Base-by-base conservation (phyloP, 176 grass and related monocot genomes). In the Elymus sibiricus region DNA sequence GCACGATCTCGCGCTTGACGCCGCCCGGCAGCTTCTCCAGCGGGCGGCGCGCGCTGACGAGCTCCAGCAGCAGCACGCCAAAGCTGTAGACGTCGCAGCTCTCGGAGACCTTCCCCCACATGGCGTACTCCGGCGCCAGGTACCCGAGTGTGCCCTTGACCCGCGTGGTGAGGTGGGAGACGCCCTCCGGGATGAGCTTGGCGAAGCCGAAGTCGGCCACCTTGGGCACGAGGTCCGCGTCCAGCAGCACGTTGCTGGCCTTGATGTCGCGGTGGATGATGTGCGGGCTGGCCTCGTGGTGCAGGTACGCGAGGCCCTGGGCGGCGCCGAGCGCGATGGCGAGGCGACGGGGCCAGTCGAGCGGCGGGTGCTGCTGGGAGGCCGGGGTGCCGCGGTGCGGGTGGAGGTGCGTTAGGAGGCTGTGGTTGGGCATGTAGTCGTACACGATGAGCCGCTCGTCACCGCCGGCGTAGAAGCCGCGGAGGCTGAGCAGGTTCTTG, bases 361-460 rank as follows among this genome's bases (percentile, higher is more conserved):
- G 91, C 13, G 79, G 87, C 0, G 39, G 73, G 2, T 82, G 84
- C 5, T 91, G 77, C 67, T 87, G 75, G 22, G 89, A 87, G 16
- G 80, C 22, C 11, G 85, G 89, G 17, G 81, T 39, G 63, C 89
- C 87, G 1, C 86, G 94, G 5, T 74, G 84, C 6, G 86, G 83
- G 22, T 93, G 89, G 16, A 95, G 91, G 49, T 93, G 94, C 53
- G 84, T 91, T 38, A 87, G 81, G 1, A 95, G 84, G 88, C 94
- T 96, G 81, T 93, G 89, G 82, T 93, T 96, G 83, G 91, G 94
- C 91, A 96, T 96, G 85, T 92, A 96, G 79, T 96, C 94, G 16
- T 96, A 96, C 10, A 96, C 91, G 84, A 96, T 96, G 27, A 96
- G 89, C 47, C 91, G 87, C 77, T 95, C 91, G 34, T 91, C 87